Base-by-base conservation (phyloP, 352 stramenopile species). In the Phytophthora lateralis region DNA sequence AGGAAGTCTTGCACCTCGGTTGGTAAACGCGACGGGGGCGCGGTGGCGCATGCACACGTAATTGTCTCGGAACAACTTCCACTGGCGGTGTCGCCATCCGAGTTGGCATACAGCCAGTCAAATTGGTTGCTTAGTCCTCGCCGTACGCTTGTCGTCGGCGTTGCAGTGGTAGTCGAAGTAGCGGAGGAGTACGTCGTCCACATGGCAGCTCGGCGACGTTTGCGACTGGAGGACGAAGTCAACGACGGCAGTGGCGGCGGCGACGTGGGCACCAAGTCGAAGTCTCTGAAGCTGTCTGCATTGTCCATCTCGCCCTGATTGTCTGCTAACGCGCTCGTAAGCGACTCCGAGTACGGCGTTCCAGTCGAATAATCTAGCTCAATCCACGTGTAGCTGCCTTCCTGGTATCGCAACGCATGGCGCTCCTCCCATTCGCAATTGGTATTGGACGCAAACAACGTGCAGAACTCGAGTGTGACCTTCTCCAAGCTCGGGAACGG, bases 381-480 rank as follows among this genome's bases (percentile, higher is more conserved):
- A 41, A 91, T 88, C 75, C 78, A 91, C 52, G 76, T 88, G 67
- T 79, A 91, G 48, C 82, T 91, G 52, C 75, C 81, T 54, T 86
- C 72, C 48, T 79, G 67, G 62, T 84, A 88, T 11, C 65, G 42
- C 29, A 82, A 64, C 14, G 70, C 66, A 50, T 88, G 64, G 17
- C 78, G 76, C 27, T 89, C 70, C 8, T 84, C 71, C 81, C 81
- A 90, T 27, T 76, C 55, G 54, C 67, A 78, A 21, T 72, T 71
- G 18, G 81, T 90, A 53, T 88, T 80, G 27, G 65, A 62, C 6
- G 64, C 43, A 46, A 89, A 90, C 17, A 82, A 42, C 15, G 60
- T 57, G 48, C 66, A 73, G 52, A 90, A 90, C 64, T 84, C 68
- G 11, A 58, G 34, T 14, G 80, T 65, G 26, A 81, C 69, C 44